Base-by-base conservation (phyloP, 2,329 filamentous ascomycete genomes). In the Simplicillium sp. region DNA sequence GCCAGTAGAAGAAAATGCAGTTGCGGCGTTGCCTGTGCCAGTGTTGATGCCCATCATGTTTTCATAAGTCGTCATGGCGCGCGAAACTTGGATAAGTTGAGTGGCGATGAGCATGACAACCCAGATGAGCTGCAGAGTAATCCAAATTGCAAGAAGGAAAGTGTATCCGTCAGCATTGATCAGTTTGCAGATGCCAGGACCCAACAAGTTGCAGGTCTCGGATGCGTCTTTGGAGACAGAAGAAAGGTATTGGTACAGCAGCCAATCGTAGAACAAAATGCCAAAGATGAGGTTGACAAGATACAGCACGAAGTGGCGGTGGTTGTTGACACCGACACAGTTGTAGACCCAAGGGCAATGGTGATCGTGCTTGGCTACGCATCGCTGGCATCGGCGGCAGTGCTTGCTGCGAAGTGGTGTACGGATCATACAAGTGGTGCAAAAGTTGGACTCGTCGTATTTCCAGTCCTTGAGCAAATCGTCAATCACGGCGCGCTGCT, bases 341-440 rank as follows among this genome's bases (percentile, higher is more conserved):
- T 96, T 97, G 64, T 94, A 85, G 17, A 97, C 86, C 92, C 92
- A 98, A 0, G 92, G 92, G 55, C 92, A 98, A 58, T 98, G 92
- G 56, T 98, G 92, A 57, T 98, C 92, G 64, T 95, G 87, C 62
- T 94, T 94, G 41, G 90, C 88, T 40, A 98, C 86, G 59, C 92
- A 98, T 48, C 90, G 84, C 53, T 84, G 80, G 59, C 92, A 98
- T 46, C 86, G 76, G 56, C 83, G 84, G 66, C 92, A 98, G 64
- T 98, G 92, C 68, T 97, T 98, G 66, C 89, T 95, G 49, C 92
- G 78, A 46, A 98, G 66, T 3, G 92, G 92, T 50, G 85, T 90
- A 40, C 90, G 78, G 51, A 94, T 86, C 89, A 97, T 94, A 66
- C 92, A 98, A 37, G 79, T 79, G 20, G 94, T 82, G 60, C 92